Evolutionary conservation across 2,329 filamentous ascomycete species (phyloP), one percentile per base, ranked within the genome.

Genomic region (Aspergillus bombycis): DNA sequence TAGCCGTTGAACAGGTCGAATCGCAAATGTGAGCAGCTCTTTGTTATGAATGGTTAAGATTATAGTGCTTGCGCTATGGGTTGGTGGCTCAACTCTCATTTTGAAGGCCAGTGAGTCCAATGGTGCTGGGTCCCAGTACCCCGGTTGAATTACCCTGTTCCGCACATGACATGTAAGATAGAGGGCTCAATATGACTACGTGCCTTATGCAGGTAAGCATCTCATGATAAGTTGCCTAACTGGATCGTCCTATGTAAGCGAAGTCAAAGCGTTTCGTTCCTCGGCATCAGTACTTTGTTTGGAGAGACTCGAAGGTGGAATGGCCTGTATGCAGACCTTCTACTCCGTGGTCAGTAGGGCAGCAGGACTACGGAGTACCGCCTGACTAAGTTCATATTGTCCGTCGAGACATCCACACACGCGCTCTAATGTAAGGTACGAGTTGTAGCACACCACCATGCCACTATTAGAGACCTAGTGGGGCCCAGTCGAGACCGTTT

Each of bases 1-100:
- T 59, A 43, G 53, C 52, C 61, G 62, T 69, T 67, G 62, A 67
- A 71, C 67, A 71, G 61, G 68, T 65, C 66, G 60, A 62, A 67
- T 66, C 56, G 43, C 59, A 63, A 67, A 65, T 60, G 55, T 63
- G 63, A 60, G 57, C 36, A 55, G 53, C 53, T 38, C 52, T 41
- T 38, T 55, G 43, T 48, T 45, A 4, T 55, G 41, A 53, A 30
- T 14, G 32, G 45, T 32, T 50, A 61, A 28, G 32, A 30, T 36
- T 50, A 58, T 50, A 58, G 57, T 50, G 16, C 30, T 19, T 26
- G 43, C 43, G 30, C 58, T 52, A 54, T 53, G 32, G 60, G 32
- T 32, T 57, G 43, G 61, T 62, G 56, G 56, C 61, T 55, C 56
- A 54, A 54, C 28, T 45, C 34, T 32, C 57, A 58, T 12, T 60